Evolutionary conservation across 2,329 filamentous ascomycete genomes (phyloP).

Genomic region (Exophiala sp.): DNA sequence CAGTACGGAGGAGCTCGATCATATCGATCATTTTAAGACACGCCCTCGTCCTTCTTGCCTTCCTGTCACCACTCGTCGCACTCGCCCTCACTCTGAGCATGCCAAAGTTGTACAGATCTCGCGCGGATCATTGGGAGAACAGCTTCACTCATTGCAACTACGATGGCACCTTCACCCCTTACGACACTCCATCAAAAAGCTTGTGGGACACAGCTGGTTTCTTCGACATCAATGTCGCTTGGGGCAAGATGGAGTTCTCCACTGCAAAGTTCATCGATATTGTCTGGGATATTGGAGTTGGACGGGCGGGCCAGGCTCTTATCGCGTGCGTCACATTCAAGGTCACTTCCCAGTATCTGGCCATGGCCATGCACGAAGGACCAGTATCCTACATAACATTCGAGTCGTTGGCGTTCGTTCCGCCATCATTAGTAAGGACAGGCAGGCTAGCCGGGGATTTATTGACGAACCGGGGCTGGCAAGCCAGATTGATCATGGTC

Average conservation of each 20-base stretch:
- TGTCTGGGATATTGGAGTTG: slow-evolving; percentile 35
- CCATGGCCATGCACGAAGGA: slow-evolving; percentile 34
- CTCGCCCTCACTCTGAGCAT: slow-evolving; percentile 10
- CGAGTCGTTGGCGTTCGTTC: slow-evolving; percentile 33
- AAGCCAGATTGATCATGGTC: slow-evolving; percentile 29
- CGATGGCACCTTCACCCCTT: slow-evolving; percentile 14
- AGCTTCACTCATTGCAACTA: slow-evolving; percentile 21
- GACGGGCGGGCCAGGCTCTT: slow-evolving; percentile 33
- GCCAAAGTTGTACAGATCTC: slow-evolving; percentile 10
- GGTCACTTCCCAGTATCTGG: slow-evolving; percentile 35
- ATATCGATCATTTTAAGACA: not conserved
- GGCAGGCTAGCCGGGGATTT: slow-evolving; percentile 32
- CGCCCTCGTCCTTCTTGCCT: slow-evolving; percentile 10
- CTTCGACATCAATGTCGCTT: slow-evolving; percentile 22
- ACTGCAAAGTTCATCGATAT: slow-evolving; percentile 37
- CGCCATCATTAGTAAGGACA: slow-evolving; percentile 28
- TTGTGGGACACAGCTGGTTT: slow-evolving; percentile 18
- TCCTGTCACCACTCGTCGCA: slow-evolving; percentile 14
- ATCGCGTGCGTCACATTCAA: slow-evolving; percentile 31
- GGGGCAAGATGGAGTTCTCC: slow-evolving; percentile 30
- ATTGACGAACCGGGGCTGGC: slow-evolving; percentile 16
- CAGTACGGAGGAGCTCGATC: not conserved
- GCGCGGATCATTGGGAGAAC: slow-evolving; percentile 9
- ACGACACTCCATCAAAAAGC: slow-evolving; percentile 11
- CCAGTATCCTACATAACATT: slow-evolving; percentile 36